Conservation (phyloP, 2,329 filamentous ascomycete genomes). For the Coleophoma eucalyptorum region DNA sequence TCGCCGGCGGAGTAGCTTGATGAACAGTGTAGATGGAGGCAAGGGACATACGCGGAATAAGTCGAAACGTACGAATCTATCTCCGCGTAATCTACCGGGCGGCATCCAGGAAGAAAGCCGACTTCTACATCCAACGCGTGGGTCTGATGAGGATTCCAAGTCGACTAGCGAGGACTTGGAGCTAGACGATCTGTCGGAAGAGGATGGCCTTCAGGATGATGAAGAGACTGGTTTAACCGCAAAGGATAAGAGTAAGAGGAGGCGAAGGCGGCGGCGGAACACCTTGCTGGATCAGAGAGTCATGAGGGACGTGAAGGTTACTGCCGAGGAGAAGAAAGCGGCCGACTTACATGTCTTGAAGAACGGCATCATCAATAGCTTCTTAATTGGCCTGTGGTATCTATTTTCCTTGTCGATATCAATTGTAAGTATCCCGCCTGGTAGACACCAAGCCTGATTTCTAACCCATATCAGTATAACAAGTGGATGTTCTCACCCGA, state of each 20-base stretch:
- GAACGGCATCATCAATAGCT: slow-evolving; percentile 67
- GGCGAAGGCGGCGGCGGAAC: slow-evolving; percentile 62
- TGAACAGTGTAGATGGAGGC: slow-evolving; percentile 18
- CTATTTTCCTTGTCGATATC: slow-evolving; percentile 91
- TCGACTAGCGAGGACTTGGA: slow-evolving; percentile 48
- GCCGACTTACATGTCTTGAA: slow-evolving; percentile 71
- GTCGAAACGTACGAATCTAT: slow-evolving; percentile 6
- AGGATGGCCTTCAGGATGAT: slow-evolving; percentile 76
- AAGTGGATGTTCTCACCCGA: slow-evolving; percentile 98
- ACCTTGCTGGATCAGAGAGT: slow-evolving; percentile 68
- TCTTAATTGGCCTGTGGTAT: slow-evolving; percentile 83
- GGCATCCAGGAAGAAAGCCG: slow-evolving; percentile 14
- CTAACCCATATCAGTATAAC: slow-evolving; percentile 67
- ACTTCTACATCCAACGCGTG: slow-evolving; percentile 10
- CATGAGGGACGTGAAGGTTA: slow-evolving; percentile 53
- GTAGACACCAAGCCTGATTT: neutral
- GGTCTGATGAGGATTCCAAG: slow-evolving; percentile 20
- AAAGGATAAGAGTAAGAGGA: slow-evolving; percentile 65
- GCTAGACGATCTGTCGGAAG: slow-evolving; percentile 55
- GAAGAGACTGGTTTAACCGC: slow-evolving; percentile 85
- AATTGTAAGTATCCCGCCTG: slow-evolving; percentile 54
- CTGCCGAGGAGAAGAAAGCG: slow-evolving; percentile 69
- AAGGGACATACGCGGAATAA: slow-evolving; percentile 1
- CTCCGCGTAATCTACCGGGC: slow-evolving; percentile 11
- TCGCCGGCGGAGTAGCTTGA: slow-evolving; percentile 25